phyloP scores from a whole-genome alignment of 768 basidiomycete species.

The Mycena albidolilacea region DNA sequence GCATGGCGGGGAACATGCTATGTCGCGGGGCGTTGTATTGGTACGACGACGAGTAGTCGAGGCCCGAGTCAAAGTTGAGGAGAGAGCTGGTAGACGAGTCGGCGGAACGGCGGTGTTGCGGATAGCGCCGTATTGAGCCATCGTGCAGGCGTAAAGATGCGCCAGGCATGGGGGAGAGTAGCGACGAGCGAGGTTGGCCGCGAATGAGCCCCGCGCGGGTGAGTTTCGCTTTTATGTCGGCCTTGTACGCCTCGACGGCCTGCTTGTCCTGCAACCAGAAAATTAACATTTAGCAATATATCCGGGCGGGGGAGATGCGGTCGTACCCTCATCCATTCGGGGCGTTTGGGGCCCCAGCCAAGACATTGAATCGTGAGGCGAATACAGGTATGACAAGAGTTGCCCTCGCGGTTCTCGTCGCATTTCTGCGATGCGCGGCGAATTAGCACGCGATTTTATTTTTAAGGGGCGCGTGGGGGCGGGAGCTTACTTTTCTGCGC shows the following conservation, averaged over 20 bases:
- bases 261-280: slow-evolving; percentile 77
- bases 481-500: slow-evolving; percentile 78
- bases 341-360: slow-evolving; percentile 87
- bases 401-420: slow-evolving; percentile 86
- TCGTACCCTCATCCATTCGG: slow-evolving; percentile 91
- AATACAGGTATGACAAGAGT: slow-evolving; percentile 86
- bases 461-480: neutral
- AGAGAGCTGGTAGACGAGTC: slow-evolving; percentile 37
- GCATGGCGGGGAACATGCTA: slow-evolving; percentile 57
- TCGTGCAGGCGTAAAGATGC: slow-evolving; percentile 30
- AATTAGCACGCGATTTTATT: neutral
- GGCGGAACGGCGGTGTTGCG: slow-evolving; percentile 52
- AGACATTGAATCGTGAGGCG: slow-evolving; percentile 87
- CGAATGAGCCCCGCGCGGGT: slow-evolving; percentile 85
- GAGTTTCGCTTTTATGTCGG: slow-evolving; percentile 86
- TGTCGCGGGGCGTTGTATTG: slow-evolving; percentile 42
- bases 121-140: slow-evolving; percentile 41
- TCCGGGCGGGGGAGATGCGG: neutral
- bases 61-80: slow-evolving; percentile 40
- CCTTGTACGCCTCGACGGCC: slow-evolving; percentile 86
- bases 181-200: slow-evolving; percentile 80
- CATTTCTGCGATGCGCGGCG: slow-evolving; percentile 73
- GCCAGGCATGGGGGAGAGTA: slow-evolving; percentile 50
- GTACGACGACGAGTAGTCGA: slow-evolving; percentile 20
- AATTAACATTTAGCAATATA: neutral